phyloP scores from a whole-genome alignment of 2,329 filamentous ascomycete species.

The Exserohilum rostratum region DNA sequence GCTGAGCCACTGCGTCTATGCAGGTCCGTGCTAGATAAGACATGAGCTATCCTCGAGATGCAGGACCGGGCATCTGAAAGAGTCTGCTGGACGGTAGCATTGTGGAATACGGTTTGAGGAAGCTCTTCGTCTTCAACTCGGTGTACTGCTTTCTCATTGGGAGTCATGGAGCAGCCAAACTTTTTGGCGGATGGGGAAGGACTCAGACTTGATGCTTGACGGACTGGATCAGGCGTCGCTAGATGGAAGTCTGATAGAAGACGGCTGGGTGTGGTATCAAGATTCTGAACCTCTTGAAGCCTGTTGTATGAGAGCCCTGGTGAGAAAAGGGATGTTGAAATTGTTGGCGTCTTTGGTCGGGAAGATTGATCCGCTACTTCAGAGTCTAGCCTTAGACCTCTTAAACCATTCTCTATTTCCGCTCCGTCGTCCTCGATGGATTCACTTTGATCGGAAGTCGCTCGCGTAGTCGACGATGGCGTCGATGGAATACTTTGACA shows the following conservation, averaged over 20 bases:
- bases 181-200: not conserved
- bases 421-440: not conserved
- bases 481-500: not conserved
- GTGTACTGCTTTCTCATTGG: no score
- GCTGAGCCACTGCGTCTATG: not conserved
- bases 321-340: no score
- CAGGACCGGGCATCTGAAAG: slow-evolving; percentile 41
- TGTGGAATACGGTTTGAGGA: not conserved
- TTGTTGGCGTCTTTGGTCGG: not conserved
- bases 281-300: no score
- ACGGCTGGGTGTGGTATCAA: not conserved
- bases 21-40: slow-evolving; percentile 43
- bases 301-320: no score
- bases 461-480: not conserved
- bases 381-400: not conserved
- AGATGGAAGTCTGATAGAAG: not conserved
- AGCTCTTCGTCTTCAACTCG: not conserved
- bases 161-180: no score
- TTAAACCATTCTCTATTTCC: not conserved
- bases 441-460: not conserved
- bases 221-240: not conserved
- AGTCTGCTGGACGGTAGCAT: slow-evolving; percentile 17
- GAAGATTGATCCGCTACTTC: not conserved
- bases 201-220: no score
- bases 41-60: slow-evolving; percentile 37